Evolutionary conservation across 345 rosid species (phyloP), one percentile per base, ranked within the genome.

Genomic region (Citrus sp.): DNA sequence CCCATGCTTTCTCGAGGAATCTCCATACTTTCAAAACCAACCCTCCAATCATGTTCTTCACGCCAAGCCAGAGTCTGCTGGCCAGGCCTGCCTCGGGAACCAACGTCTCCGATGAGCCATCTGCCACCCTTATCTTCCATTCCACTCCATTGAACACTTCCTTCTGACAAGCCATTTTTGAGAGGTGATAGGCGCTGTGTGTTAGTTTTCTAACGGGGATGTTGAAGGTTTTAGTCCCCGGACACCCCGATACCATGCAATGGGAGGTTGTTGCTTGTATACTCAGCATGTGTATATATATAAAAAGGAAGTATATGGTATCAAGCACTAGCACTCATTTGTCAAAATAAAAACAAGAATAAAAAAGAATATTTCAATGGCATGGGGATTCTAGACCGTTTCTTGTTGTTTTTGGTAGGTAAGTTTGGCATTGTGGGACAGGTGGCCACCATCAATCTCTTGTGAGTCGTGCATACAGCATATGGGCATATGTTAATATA

Each of bases 61-160:
- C 28, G 28, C 81, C 77, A 12, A 51, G 67, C 89, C 85, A 86
- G 19, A 67, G 51, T 72, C 80, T 81, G 14, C 40, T 35, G 25
- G 61, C 59, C 4, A 67, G 61, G 32, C 86, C 78, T 12, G 77
- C 66, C 46, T 74, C 78, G 3, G 88, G 84, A 62, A 77, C 86
- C 78, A 90, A 61, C 10, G 42, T 68, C 85, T 86, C 79, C 1
- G 86, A 73, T 9, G 88, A 80, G 25, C 86, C 88, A 78, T 87
- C 83, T 77, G 19, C 72, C 68, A 88, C 79, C 69, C 75, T 82
- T 80, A 88, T 83, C 59, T 82, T 86, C 91, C 90, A 88, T 30
- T 90, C 89, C 38, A 85, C 30, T 30, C 74, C 88, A 63, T 32
- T 61, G 34, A 61, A 9, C 19, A 32, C 61, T 32, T 80, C 72